phyloP scores from a whole-genome alignment of 2,329 filamentous ascomycete species.

The Penicillium sp. region DNA sequence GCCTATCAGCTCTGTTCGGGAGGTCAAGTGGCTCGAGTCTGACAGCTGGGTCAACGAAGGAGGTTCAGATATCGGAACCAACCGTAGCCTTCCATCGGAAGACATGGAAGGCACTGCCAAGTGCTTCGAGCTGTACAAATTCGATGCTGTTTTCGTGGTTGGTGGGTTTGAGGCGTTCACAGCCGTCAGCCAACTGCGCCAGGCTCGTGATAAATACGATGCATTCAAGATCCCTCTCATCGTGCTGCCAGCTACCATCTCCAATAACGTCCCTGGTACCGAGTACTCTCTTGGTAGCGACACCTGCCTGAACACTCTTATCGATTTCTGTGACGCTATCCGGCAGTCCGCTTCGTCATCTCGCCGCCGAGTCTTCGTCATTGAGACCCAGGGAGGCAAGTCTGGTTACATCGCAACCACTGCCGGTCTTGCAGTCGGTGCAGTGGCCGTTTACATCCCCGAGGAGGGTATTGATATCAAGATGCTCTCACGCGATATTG shows the following conservation, averaged over 20 bases:
- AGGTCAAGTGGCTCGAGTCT: conserved; percentile 89
- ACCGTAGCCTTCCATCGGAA: conserved; percentile 86
- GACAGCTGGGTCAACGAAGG: conserved; percentile 95
- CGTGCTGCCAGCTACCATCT: conserved; percentile 92
- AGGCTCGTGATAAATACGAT: conserved; percentile 74
- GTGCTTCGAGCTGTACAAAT: conserved; percentile 80
- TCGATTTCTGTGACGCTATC: conserved; percentile 95
- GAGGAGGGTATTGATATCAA: conserved; percentile 93
- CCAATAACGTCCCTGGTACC: conserved; percentile 96
- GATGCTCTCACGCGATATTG: conserved; percentile 89
- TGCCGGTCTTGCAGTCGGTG: conserved; percentile 87
- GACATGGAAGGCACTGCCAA: conserved; percentile 81
- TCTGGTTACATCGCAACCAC: conserved; percentile 93
- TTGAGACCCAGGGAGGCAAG: conserved; percentile 93
- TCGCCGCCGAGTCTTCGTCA: conserved; percentile 90
- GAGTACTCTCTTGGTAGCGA: conserved; percentile 97
- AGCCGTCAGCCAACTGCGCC: conserved; percentile 80
- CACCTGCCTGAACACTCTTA: conserved; percentile 92
- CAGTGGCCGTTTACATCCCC: conserved; percentile 90
- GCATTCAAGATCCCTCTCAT: conserved; percentile 91
- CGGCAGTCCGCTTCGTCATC: conserved; percentile 95
- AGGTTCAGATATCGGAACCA: conserved; percentile 96
- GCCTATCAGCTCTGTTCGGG: conserved; percentile 77
- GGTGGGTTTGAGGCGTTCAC: conserved; percentile 98
- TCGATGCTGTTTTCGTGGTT: conserved; percentile 88